Evolutionary conservation across 805 yeast species (phyloP).

Genomic region (Brettanomyces sp.): DNA sequence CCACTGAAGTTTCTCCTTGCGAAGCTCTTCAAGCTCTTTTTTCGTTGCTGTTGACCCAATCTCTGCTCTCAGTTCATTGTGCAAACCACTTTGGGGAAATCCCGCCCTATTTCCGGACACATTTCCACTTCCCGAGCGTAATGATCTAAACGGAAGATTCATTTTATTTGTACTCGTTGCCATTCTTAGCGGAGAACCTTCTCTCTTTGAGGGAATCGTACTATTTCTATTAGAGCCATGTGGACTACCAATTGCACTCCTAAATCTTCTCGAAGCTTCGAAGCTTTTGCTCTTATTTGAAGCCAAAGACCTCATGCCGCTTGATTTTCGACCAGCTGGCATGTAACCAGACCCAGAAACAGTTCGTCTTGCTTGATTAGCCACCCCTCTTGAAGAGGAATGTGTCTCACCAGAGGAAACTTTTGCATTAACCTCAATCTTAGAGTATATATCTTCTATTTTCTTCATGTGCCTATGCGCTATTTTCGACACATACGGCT

Average conservation of each 20-base stretch:
- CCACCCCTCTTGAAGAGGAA: neutral
- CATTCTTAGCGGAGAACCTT: neutral
- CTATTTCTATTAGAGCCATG: neutral
- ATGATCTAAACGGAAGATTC: neutral
- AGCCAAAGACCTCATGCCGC: neutral
- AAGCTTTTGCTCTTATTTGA: neutral
- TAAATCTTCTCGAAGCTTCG: neutral
- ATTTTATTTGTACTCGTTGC: neutral
- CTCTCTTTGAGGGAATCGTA: neutral
- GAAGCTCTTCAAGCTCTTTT: slow-evolving; percentile 40
- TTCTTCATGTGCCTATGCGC: slow-evolving; percentile 63
- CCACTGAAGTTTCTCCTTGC: slow-evolving; percentile 46
- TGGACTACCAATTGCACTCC: neutral
- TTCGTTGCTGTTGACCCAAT: slow-evolving; percentile 19
- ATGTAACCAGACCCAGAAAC: no score
- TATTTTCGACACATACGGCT: slow-evolving; percentile 50
- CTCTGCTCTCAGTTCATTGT: neutral
- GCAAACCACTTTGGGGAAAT: no score
- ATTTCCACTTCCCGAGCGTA: neutral
- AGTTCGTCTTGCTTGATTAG: neutral
- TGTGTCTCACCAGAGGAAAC: neutral
- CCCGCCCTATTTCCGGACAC: neutral
- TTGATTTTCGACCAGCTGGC: neutral
- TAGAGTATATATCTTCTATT: slow-evolving; percentile 48
- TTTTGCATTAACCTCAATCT: slow-evolving; percentile 3